Evolutionary conservation across 257 asterid genomes (phyloP), one percentile per base, ranked within the genome.

Genomic region (Nicotiana undulata): DNA sequence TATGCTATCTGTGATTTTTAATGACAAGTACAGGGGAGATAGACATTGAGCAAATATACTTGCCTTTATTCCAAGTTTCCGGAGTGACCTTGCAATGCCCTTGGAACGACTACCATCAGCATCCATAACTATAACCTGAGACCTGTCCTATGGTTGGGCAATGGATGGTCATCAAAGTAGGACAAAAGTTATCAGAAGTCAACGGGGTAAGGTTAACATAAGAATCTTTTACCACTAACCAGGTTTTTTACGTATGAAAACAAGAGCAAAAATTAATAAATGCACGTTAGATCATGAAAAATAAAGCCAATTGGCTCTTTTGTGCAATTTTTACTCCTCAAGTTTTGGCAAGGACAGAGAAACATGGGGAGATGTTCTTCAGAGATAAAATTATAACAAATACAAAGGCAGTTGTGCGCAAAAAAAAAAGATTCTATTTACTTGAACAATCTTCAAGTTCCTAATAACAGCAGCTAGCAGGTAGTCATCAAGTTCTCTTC

Each of bases 61-160:
- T 89, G 89, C 99, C 97, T 90, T 86, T 51, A 86, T 88, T 83
- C 99, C 99, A 78, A 93, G 96, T 86, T 90, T 92, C 83, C 81
- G 85, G 86, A 95, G 84, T 82, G 99, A 91, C 82, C 99, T 90
- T 4, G 97, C 98, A 65, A 93, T 84, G 28, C 93, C 86, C 85
- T 95, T 95, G 76, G 99, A 91, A 66, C 90, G 92, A 82, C 81
- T 84, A 85, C 99, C 99, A 75, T 95, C 90, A 76, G 93, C 94
- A 91, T 95, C 99, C 97, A 95, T 88, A 67, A 95, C 86, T 80
- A 95, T 82, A 84, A 95, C 93, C 91, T 92, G 92, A 79, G 99
- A 88, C 88, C 91, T 88, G 90, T 85, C 91, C 97, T 92, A 84
- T 81, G 61, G 61, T 49, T 46, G 79, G 24, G 34, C 4, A 49